These are phyloP conservation scores for Xylaria curta DNA, from an alignment of 495 filamentous ascomycete species.

Conservation along the genomic window DNA sequence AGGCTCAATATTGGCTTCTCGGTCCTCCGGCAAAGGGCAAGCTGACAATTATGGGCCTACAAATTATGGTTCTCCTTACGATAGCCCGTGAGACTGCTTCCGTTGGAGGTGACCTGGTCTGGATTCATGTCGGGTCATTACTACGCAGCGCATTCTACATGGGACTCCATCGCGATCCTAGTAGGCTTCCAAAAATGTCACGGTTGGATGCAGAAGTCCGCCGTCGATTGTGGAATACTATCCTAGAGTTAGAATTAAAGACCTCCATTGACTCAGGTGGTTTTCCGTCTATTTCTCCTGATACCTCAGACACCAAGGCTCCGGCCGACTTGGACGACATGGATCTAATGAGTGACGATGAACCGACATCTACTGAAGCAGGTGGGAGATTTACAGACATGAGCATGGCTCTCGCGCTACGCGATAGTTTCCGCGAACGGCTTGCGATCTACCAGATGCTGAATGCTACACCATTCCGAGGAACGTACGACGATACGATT, in stretches of 20 bases:
- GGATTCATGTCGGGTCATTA: conserved; percentile 64
- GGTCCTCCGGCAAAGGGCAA: conserved; percentile 59
- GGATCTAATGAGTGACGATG: conserved; percentile 36
- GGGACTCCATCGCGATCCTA: conserved; percentile 67
- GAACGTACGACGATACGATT: conserved; percentile 42
- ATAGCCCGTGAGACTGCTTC: conserved; percentile 62
- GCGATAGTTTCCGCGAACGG: conserved; percentile 52
- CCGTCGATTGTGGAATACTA: conserved; percentile 71
- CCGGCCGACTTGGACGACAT: conserved; percentile 57
- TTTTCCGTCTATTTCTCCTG: conserved; percentile 54
- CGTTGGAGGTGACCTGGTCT: conserved; percentile 62
- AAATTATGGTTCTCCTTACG: conserved; percentile 65
- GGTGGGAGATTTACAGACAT: conserved; percentile 50
- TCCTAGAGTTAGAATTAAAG: conserved; percentile 62
- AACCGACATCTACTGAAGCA: conserved; percentile 27
- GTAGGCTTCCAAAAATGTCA: conserved; percentile 47
- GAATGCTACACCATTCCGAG: conserved; percentile 51
- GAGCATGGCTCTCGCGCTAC: conserved; percentile 53
- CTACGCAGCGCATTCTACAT: conserved; percentile 65
- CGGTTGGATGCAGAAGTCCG: conserved; percentile 67
- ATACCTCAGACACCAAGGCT: conserved; percentile 54
- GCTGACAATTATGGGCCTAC: conserved; percentile 60
- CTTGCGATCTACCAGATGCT: conserved; percentile 54
- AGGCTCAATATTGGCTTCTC: conserved; percentile 68
- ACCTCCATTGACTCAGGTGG: conserved; percentile 61